Base-by-base conservation (phyloP, 83 land plant species). In the Isoetes engelmannii region DNA sequence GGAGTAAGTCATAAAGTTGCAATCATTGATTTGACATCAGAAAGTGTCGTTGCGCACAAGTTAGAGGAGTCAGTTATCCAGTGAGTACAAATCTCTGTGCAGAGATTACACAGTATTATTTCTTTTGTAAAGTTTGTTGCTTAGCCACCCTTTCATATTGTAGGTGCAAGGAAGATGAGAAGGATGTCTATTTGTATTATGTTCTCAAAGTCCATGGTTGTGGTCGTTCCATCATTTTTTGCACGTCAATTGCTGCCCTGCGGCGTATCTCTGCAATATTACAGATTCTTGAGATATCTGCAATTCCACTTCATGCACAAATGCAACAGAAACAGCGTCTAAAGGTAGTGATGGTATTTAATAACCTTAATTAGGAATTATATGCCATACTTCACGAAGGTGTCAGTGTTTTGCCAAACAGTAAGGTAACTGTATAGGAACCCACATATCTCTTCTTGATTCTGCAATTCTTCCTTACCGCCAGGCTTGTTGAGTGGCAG, bases 141-240 rank as follows among this genome's bases (percentile, higher is more conserved):
- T 28, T 28, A 28, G 37, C 37, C 37, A 28, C 1, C 37, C 37
- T 28, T 28, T 2, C 37, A 0, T 60, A 17, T 18, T 77, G 69
- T 88, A 95, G 99, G 75, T 95, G 99, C 70, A 82, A 79, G 18
- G 99, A 95, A 72, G 93, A 91, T 75, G 97, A 95, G 45, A 95
- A 91, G 74, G 97, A 95, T 70, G 83, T 85, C 9, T 91, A 91
- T 72, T 75, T 91, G 67, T 95, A 91, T 67, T 95, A 95, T 71
- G 68, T 95, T 45, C 71, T 95, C 69, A 86, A 84, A 66, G 81
- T 95, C 45, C 97, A 95, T 82, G 94, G 99, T 46, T 84, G 80
- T 65, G 99, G 99, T 54, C 90, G 94, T 7, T 79, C 97, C 8
- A 82, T 91, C 61, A 84, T 95, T 43, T 95, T 95, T 62, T 95